phyloP scores from a whole-genome alignment of 768 basidiomycete species.

The Leccinum rimulosum region DNA sequence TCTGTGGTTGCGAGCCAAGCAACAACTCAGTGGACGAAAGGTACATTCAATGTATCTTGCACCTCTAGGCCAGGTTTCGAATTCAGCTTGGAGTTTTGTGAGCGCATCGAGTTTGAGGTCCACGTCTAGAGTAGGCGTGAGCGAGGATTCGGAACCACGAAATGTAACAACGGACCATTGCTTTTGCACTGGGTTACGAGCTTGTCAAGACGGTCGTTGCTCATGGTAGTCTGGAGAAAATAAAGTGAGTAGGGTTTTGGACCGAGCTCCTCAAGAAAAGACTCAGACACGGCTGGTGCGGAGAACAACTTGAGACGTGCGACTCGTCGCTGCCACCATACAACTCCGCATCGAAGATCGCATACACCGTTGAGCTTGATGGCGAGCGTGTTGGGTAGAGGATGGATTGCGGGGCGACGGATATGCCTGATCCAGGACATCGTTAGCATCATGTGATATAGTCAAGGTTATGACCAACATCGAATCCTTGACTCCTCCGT shows the following conservation, averaged over 20 bases:
- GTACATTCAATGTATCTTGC: constrained; percentile 17
- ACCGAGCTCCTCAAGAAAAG: background rate
- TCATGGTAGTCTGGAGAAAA: constrained; percentile 42
- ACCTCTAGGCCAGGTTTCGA: constrained; percentile 73
- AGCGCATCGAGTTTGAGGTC: constrained; percentile 81
- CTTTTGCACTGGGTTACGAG: constrained; percentile 65
- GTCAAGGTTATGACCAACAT: too few relatives aligned
- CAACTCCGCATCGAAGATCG: too few relatives aligned
- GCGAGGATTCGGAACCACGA: constrained; percentile 5
- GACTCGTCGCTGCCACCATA: too few relatives aligned
- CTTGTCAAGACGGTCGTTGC: constrained; percentile 53
- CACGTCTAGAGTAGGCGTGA: constrained; percentile 49
- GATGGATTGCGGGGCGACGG: too few relatives aligned
- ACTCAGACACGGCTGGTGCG: too few relatives aligned
- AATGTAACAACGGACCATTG: constrained; percentile 46
- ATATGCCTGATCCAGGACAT: too few relatives aligned
- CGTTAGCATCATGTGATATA: too few relatives aligned
- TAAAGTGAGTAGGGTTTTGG: constrained; percentile 10
- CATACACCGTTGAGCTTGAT: too few relatives aligned
- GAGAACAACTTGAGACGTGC: background rate
- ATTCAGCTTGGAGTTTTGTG: constrained; percentile 71
- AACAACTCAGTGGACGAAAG: constrained; percentile 13
- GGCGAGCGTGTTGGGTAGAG: too few relatives aligned
- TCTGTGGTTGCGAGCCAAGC: constrained; percentile 40
- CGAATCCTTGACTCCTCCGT: too few relatives aligned